phyloP scores from a whole-genome alignment of 139 green algal species.

The Tetraselmis chui region DNA sequence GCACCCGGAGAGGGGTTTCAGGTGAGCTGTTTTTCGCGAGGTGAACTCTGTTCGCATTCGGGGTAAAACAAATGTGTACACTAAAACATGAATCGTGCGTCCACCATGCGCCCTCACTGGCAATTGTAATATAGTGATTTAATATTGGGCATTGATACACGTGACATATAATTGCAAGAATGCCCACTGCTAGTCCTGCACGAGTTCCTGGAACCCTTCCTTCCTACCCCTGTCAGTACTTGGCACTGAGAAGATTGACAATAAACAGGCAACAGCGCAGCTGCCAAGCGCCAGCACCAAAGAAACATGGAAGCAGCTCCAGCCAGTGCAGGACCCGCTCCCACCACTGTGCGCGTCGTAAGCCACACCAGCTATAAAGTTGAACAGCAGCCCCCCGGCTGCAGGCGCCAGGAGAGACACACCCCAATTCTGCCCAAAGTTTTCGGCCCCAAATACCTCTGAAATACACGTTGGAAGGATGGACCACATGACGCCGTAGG shows the following conservation, averaged over 20 bases:
- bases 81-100: too few relatives aligned
- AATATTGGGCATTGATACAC: too few relatives aligned
- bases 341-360: neutral
- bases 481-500: neutral
- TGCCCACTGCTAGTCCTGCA: too few relatives aligned
- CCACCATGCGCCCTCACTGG: too few relatives aligned
- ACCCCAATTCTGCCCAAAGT: neutral
- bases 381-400: neutral
- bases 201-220: neutral
- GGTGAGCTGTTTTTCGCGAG: too few relatives aligned
- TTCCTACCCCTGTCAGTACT: neutral
- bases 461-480: neutral
- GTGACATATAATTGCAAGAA: too few relatives aligned
- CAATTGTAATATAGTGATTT: too few relatives aligned
- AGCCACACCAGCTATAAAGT: neutral
- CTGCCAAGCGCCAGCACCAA: neutral
- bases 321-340: neutral
- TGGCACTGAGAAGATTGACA: neutral
- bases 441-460: neutral
- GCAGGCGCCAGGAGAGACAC: neutral
- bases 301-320: neutral
- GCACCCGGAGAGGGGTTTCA: too few relatives aligned
- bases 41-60: too few relatives aligned
- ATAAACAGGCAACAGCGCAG: neutral
- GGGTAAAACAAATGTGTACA: too few relatives aligned